phyloP scores from a whole-genome alignment of 2,329 filamentous ascomycete genomes.

The Lecanosticta acicola region DNA sequence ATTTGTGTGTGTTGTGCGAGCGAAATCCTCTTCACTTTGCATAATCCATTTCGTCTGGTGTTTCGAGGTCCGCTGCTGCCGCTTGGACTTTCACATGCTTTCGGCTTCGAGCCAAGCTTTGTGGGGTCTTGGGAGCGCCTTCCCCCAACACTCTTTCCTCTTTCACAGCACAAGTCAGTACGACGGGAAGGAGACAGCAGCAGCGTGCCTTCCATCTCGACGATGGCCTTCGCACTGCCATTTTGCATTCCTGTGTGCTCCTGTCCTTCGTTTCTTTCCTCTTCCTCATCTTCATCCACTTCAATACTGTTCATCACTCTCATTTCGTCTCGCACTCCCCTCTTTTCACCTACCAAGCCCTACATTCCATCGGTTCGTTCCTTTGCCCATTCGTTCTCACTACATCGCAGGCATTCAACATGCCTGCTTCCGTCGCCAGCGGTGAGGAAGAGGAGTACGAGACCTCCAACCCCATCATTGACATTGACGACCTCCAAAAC shows the following conservation, averaged over 20 bases:
- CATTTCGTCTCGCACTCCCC: background rate
- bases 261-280: background rate
- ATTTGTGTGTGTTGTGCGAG: background rate
- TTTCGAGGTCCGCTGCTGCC: background rate
- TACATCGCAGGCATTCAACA: slow-evolving; percentile 24
- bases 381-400: slow-evolving; percentile 1
- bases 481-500: slow-evolving; percentile 61
- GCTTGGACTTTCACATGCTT: slow-evolving; percentile 5
- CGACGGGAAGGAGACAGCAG: slow-evolving; percentile 6
- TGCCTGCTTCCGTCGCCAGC: slow-evolving; percentile 50
- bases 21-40: background rate
- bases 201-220: slow-evolving; percentile 2
- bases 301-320: background rate
- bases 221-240: background rate
- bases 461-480: slow-evolving; percentile 53
- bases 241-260: background rate
- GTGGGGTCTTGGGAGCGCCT: slow-evolving; percentile 4
- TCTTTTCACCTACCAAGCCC: background rate
- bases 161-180: background rate
- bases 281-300: slow-evolving; percentile 3
- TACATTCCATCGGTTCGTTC: background rate
- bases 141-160: slow-evolving; percentile 1
- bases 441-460: slow-evolving; percentile 50
- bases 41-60: background rate
- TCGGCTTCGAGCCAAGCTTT: slow-evolving; percentile 7